Evolutionary conservation across 139 green algal species (phyloP).

Genomic region (Desmodesmus armatus): DNA sequence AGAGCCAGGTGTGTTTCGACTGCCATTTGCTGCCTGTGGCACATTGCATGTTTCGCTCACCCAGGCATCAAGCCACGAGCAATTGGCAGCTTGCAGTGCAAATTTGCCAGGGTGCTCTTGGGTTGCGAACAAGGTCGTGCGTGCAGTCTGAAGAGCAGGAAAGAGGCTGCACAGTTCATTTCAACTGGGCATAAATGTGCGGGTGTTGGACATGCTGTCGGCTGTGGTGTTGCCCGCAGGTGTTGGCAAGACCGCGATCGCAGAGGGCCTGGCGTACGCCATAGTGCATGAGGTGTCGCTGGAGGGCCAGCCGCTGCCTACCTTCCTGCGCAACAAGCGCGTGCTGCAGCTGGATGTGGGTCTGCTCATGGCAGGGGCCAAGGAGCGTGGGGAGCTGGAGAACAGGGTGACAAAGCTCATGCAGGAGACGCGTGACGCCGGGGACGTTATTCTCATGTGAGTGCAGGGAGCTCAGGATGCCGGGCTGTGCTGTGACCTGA

Average conservation of each 20-base stretch:
- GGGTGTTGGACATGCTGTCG: neutral
- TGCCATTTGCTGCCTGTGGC: neutral
- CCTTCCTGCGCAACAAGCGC: slow-evolving; percentile 90
- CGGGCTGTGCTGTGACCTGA: too few species aligned
- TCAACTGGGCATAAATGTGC: neutral
- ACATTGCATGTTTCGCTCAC: neutral
- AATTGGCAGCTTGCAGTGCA: neutral
- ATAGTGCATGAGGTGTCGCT: slow-evolving; percentile 76
- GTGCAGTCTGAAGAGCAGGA: too few species aligned
- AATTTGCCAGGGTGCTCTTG: neutral
- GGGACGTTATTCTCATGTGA: slow-evolving; percentile 95
- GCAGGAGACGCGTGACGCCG: slow-evolving; percentile 71
- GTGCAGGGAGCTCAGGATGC: too few species aligned
- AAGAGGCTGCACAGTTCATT: too few species aligned
- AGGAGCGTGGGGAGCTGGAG: slow-evolving; percentile 98
- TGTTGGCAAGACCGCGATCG: slow-evolving; percentile 92
- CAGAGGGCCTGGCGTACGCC: slow-evolving; percentile 90
- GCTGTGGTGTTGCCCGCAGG: slow-evolving; percentile 39
- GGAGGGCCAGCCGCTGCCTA: slow-evolving; percentile 79
- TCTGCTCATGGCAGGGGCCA: slow-evolving; percentile 91
- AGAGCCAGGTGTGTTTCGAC: slow-evolving; percentile 77
- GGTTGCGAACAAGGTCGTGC: neutral
- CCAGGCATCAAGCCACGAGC: neutral
- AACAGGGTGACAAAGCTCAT: slow-evolving; percentile 92
- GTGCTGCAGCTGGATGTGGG: slow-evolving; percentile 95